Evolutionary conservation across 352 stramenopile species (phyloP).

Genomic region (Pythium phragmitis): DNA sequence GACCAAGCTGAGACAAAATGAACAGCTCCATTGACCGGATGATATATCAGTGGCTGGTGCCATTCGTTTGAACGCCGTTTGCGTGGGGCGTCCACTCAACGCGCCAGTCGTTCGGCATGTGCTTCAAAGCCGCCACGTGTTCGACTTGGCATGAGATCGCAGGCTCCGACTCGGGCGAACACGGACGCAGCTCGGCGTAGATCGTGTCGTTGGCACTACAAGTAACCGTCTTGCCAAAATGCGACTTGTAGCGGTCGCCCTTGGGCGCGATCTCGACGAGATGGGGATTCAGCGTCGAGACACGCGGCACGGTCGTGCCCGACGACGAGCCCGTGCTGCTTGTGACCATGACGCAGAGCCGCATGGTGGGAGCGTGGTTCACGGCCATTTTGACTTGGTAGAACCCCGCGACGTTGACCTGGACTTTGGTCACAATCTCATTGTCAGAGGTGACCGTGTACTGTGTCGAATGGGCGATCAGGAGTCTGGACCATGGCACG

Average conservation of each 20-base stretch:
- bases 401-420: slow-evolving; percentile 18
- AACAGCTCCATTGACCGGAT: too few species aligned
- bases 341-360: slow-evolving; percentile 21
- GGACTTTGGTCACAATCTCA: neutral
- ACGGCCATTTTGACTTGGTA: slow-evolving; percentile 51
- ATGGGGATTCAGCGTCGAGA: neutral
- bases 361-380: slow-evolving; percentile 33
- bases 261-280: neutral
- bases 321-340: neutral
- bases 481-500: slow-evolving; percentile 9
- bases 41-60: neutral
- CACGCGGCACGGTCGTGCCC: too few species aligned
- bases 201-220: slow-evolving; percentile 9
- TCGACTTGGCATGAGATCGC: neutral
- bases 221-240: slow-evolving; percentile 4
- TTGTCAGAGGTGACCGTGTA: neutral
- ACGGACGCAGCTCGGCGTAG: slow-evolving; percentile 1
- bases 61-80: neutral
- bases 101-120: neutral
- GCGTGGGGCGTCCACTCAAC: neutral
- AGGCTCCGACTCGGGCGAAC: neutral
- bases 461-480: neutral
- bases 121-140: neutral
- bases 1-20: too few species aligned
- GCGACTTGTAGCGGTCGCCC: slow-evolving; percentile 8